Conservation (phyloP, 139 green algal genomes). For the Closterium sp. region DNA sequence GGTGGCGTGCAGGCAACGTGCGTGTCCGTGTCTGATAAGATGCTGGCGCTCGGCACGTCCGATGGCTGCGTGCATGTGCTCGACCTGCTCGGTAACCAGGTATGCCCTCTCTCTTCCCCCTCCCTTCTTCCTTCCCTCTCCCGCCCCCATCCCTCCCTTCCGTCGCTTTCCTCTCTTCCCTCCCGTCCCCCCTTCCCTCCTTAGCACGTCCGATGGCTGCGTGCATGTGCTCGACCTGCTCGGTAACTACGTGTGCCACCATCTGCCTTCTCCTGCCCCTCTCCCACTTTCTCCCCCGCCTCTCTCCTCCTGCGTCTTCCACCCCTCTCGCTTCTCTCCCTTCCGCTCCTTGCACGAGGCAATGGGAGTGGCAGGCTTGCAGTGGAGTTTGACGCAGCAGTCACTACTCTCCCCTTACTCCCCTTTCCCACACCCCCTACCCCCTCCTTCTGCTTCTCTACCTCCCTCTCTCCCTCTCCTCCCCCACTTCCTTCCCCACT, state of each 20-base stretch:
- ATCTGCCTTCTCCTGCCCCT: background rate
- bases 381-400: too few relatives aligned
- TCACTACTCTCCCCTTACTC: too few relatives aligned
- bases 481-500: background rate
- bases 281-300: background rate
- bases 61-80: constrained; percentile 77
- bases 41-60: constrained; percentile 80
- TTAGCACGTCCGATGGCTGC: too few relatives aligned
- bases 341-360: too few relatives aligned
- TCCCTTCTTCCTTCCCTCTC: too few relatives aligned
- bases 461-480: background rate
- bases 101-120: background rate
- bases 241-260: too few relatives aligned
- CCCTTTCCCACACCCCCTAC: too few relatives aligned
- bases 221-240: too few relatives aligned
- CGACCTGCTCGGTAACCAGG: constrained; percentile 81
- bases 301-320: too few relatives aligned
- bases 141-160: background rate
- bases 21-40: constrained; percentile 77
- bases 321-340: too few relatives aligned
- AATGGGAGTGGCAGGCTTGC: too few relatives aligned
- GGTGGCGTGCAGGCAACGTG: constrained; percentile 5
- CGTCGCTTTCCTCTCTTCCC: background rate
- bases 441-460: background rate
- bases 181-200: too few relatives aligned